A percentile compares a stretch with the other conserved stretches of the same genome.
These are phyloP conservation scores for Spizellomyces punctatus DNA, from an alignment of 192 early-diverging fungal species.

Conservation along the genomic window DNA sequence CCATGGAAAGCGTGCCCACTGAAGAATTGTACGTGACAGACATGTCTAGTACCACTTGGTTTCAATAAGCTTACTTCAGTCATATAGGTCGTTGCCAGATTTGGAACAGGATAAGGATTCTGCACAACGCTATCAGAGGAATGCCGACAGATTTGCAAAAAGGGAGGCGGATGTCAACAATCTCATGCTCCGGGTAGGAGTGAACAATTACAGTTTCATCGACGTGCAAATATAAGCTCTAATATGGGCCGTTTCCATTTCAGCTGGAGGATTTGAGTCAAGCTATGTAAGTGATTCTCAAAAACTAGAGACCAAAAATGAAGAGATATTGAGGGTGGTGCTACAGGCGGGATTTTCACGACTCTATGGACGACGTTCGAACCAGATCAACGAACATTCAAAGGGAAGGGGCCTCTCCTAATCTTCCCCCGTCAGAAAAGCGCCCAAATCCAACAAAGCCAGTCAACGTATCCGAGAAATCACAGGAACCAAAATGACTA, in stretches of 20 bases:
- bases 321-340: not conserved
- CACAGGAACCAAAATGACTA: not conserved
- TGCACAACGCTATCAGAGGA: constrained; percentile 19
- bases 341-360: constrained; percentile 25
- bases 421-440: not conserved
- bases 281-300: constrained; percentile 27
- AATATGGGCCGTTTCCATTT: not conserved
- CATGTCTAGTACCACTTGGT: not conserved
- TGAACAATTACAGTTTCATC: not conserved
- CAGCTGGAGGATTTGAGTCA: constrained; percentile 36
- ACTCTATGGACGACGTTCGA: constrained; percentile 23
- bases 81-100: constrained; percentile 15
- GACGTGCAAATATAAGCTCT: not conserved
- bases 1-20: constrained; percentile 19
- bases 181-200: constrained; percentile 27
- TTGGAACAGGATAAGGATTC: constrained; percentile 24
- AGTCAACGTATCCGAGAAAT: not conserved
- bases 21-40: constrained; percentile 1
- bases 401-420: too few species aligned
- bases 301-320: not conserved
- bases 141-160: constrained; percentile 31
- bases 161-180: constrained; percentile 31
- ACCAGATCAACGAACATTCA: not conserved
- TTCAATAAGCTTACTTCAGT: not conserved
- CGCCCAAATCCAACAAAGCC: not conserved